Evolutionary conservation across 2,329 filamentous ascomycete species (phyloP).

Genomic region (Colletotrichum cuscutae): DNA sequence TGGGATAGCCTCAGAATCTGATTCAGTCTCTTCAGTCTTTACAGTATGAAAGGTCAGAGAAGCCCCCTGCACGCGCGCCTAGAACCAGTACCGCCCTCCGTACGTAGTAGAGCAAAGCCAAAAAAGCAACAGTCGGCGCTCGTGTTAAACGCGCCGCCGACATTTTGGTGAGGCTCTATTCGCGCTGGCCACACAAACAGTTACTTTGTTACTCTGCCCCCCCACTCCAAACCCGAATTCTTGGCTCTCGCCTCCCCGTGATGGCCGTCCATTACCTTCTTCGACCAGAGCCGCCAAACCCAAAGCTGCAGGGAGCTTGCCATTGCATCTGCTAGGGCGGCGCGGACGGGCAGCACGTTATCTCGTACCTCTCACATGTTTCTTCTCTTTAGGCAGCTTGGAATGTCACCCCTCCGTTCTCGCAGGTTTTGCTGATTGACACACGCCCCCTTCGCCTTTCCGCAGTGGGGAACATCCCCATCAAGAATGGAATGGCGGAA

Average conservation of each 20-base stretch:
- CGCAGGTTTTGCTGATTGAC: not conserved
- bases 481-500: not conserved
- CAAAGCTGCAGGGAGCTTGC: not conserved
- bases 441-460: not conserved
- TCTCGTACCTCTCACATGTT: not conserved
- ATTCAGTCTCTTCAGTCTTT: not conserved
- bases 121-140: conserved; percentile 9
- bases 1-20: conserved; percentile 12
- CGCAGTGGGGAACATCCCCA: not conserved
- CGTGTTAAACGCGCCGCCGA: conserved; percentile 14
- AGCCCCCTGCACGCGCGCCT: not conserved
- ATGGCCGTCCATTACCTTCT: not conserved
- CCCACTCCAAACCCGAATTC: not conserved
- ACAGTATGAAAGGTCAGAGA: not conserved
- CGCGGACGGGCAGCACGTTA: not conserved
- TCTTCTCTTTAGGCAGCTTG: not conserved
- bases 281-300: not conserved
- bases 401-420: not conserved
- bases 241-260: not conserved
- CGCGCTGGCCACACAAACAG: not conserved
- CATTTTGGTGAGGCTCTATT: not conserved
- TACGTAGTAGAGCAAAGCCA: too few species aligned
- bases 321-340: not conserved
- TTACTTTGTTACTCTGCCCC: too few species aligned
- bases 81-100: not conserved